A percentile compares a stretch with the other conserved stretches of the same genome.
Evolutionary conservation across 345 rosid species (phyloP).

Genomic region (Populus tremula): DNA sequence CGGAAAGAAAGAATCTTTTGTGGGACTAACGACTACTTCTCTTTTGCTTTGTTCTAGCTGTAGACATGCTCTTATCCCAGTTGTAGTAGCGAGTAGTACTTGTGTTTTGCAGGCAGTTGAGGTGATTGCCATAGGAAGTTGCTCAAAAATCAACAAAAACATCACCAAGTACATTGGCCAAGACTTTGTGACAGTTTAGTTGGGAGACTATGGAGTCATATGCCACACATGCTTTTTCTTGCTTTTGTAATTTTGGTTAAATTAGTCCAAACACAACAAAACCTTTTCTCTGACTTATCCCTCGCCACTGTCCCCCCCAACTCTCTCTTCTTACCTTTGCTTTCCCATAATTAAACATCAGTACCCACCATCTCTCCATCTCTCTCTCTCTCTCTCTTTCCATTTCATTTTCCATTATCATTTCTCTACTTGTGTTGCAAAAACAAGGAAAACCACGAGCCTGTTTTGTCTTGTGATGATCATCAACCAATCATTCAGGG

Average conservation of each 20-base stretch:
- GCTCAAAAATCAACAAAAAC: slow-evolving; percentile 9
- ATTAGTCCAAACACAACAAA: slow-evolving; percentile 16
- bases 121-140: neutral
- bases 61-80: slow-evolving; percentile 13
- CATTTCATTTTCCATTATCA: neutral
- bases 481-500: neutral
- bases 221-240: neutral
- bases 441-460: slow-evolving; percentile 10
- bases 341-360: slow-evolving; percentile 57
- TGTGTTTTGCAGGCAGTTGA: neutral
- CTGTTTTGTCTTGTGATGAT: slow-evolving; percentile 14
- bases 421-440: slow-evolving; percentile 12
- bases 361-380: slow-evolving; percentile 17
- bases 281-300: slow-evolving; percentile 37
- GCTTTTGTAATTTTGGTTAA: slow-evolving; percentile 11
- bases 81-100: slow-evolving; percentile 2
- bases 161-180: slow-evolving; percentile 18
- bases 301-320: slow-evolving; percentile 54
- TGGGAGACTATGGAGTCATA: neutral
- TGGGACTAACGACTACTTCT: slow-evolving; percentile 16
- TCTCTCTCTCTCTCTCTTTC: slow-evolving; percentile 1
- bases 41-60: neutral
- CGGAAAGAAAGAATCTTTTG: slow-evolving; percentile 36
- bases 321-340: slow-evolving; percentile 45
- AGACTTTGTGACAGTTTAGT: slow-evolving; percentile 7